Percentiles rank a stretch among this genome's conserved stretches.
Evolutionary conservation across 1,139 yeast species (phyloP).

Genomic region (Nakaseomyces uthaithaninus): DNA sequence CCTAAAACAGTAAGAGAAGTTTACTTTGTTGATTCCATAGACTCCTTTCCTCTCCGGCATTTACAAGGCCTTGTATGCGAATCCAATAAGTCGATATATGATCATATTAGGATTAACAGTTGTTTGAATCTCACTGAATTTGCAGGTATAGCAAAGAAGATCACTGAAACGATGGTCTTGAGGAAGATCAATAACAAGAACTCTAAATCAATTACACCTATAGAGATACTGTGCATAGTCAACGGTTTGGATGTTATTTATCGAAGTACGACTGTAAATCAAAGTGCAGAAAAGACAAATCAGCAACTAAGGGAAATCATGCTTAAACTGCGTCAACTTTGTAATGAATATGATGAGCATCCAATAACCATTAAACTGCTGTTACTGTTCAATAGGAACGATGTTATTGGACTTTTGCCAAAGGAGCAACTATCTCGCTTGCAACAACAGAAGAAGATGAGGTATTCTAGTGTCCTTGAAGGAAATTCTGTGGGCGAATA

Average conservation of each 20-base stretch:
- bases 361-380: slow-evolving; percentile 5
- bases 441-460: slow-evolving; percentile 7
- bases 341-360: slow-evolving; percentile 13
- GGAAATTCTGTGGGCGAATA: slow-evolving; percentile 25
- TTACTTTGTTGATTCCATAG: slow-evolving; percentile 24
- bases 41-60: slow-evolving; percentile 25
- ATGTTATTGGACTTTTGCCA: slow-evolving; percentile 13
- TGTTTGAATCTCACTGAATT: slow-evolving; percentile 26
- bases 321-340: slow-evolving; percentile 19
- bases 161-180: slow-evolving; percentile 16
- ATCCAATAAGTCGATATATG: slow-evolving; percentile 17
- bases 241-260: slow-evolving; percentile 28
- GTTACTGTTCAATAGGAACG: slow-evolving; percentile 13
- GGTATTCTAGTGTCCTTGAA: slow-evolving; percentile 3
- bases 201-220: slow-evolving; percentile 3
- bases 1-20: slow-evolving; percentile 8
- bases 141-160: slow-evolving; percentile 14
- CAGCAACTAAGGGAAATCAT: slow-evolving; percentile 18
- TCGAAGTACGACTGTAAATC: slow-evolving; percentile 20
- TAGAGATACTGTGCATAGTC: slow-evolving; percentile 15
- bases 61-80: slow-evolving; percentile 18
- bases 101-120: slow-evolving; percentile 22
- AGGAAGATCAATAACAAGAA: slow-evolving; percentile 12
- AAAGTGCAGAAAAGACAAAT: slow-evolving; percentile 18
- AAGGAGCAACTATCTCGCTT: slow-evolving; percentile 11